phyloP scores from a whole-genome alignment of 2,329 filamentous ascomycete species.

The Nigrospora osmanthi region DNA sequence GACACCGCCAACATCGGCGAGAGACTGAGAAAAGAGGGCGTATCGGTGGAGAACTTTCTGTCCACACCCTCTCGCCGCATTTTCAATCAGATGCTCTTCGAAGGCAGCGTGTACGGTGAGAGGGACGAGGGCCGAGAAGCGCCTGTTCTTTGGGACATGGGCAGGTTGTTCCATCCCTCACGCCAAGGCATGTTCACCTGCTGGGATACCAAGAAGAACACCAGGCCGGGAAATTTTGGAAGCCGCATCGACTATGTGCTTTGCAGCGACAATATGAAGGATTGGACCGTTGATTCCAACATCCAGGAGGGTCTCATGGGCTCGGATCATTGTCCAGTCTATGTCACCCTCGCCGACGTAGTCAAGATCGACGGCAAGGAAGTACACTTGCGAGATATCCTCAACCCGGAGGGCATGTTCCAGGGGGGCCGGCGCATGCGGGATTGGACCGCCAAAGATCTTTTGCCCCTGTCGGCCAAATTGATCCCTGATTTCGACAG shows the following conservation, averaged over 20 bases:
- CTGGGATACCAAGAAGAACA: slow-evolving; percentile 92
- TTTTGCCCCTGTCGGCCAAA: slow-evolving; percentile 70
- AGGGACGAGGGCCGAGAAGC: slow-evolving; percentile 62
- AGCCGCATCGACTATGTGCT: slow-evolving; percentile 91
- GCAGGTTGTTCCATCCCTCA: slow-evolving; percentile 71
- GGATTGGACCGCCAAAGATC: slow-evolving; percentile 59
- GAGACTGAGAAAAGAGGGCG: slow-evolving; percentile 59
- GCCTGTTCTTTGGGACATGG: slow-evolving; percentile 76
- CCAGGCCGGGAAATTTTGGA: slow-evolving; percentile 90
- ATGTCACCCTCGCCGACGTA: slow-evolving; percentile 60
- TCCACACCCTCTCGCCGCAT: slow-evolving; percentile 64
- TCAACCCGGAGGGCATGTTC: slow-evolving; percentile 74
- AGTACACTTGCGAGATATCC: slow-evolving; percentile 57
- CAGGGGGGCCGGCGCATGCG: slow-evolving; percentile 54
- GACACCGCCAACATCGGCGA: slow-evolving; percentile 74
- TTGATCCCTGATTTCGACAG: slow-evolving; percentile 83
- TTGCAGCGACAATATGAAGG: slow-evolving; percentile 68
- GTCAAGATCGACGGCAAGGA: slow-evolving; percentile 43
- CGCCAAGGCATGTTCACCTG: slow-evolving; percentile 91
- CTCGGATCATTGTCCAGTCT: slow-evolving; percentile 95
- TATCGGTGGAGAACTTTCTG: slow-evolving; percentile 65
- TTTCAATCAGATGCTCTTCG: slow-evolving; percentile 78
- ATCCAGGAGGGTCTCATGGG: slow-evolving; percentile 93
- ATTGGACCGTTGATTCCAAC: slow-evolving; percentile 73
- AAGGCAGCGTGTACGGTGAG: slow-evolving; percentile 58